Percentiles rank a stretch among this genome's conserved stretches.
These are phyloP conservation scores for Ogataea nakhonphanomensis DNA, from an alignment of 805 yeast species.

Conservation along the genomic window DNA sequence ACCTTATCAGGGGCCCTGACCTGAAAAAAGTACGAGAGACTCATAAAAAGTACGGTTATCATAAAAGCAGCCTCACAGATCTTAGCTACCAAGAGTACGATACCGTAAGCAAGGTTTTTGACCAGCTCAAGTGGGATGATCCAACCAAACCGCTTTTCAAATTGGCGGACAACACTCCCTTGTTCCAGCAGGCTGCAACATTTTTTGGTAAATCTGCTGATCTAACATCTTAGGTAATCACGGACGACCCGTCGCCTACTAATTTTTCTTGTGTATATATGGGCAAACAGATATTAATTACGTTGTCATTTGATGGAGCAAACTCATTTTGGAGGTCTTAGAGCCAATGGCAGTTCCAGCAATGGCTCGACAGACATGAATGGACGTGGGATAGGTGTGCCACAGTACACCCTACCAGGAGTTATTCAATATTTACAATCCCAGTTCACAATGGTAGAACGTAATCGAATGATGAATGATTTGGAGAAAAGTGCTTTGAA, in stretches of 20 bases:
- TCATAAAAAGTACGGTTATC: slow-evolving; percentile 12
- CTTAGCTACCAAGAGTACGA: slow-evolving; percentile 13
- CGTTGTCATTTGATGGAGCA: slow-evolving; percentile 16
- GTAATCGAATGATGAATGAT: slow-evolving; percentile 47
- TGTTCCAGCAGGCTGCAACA: slow-evolving; percentile 13
- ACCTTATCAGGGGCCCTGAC: slow-evolving; percentile 3
- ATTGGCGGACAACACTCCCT: slow-evolving; percentile 8
- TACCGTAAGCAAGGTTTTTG: slow-evolving; percentile 7
- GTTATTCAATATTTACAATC: slow-evolving; percentile 56
- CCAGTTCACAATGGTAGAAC: slow-evolving; percentile 49
- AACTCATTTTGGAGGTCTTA: slow-evolving; percentile 16
- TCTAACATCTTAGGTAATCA: slow-evolving; percentile 1
- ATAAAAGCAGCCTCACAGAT: neutral
- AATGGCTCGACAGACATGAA: slow-evolving; percentile 4
- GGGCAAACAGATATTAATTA: slow-evolving; percentile 6
- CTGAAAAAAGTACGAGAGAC: neutral
- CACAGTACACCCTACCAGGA: slow-evolving; percentile 49
- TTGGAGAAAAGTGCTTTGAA: slow-evolving; percentile 50
- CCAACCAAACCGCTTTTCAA: slow-evolving; percentile 12
- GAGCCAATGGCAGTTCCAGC: slow-evolving; percentile 8
- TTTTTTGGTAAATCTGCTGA: slow-evolving; percentile 1
- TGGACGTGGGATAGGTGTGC: slow-evolving; percentile 4
- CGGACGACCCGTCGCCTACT: too few species aligned
- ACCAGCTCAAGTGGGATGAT: slow-evolving; percentile 14
- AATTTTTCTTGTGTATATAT: slow-evolving; percentile 4